These are phyloP conservation scores for Ganoderma meredithae DNA, from an alignment of 1,284 basidiomycete species.

Conservation along the genomic window DNA sequence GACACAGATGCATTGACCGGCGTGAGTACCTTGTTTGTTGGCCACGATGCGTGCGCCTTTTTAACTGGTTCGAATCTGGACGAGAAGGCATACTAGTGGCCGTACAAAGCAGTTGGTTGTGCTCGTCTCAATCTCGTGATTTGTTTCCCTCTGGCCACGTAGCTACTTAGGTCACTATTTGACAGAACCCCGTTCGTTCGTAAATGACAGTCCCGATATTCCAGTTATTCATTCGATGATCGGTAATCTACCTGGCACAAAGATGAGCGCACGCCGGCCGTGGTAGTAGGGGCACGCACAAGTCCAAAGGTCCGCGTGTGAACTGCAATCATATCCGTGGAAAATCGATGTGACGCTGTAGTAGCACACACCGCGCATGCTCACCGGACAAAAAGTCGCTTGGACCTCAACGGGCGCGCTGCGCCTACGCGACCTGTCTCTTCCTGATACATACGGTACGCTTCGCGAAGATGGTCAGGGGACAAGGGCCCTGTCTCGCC, in stretches of 20 bases:
- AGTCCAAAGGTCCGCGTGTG: neutral
- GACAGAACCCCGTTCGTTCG: neutral
- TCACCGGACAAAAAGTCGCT: conserved; percentile 70
- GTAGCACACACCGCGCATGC: neutral
- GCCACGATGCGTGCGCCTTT: neutral
- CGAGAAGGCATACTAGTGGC: neutral
- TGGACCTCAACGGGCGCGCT: conserved; percentile 69
- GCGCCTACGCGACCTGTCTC: conserved; percentile 83
- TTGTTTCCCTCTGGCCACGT: neutral
- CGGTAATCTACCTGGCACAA: neutral
- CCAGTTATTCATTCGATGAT: neutral
- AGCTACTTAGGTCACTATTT: neutral
- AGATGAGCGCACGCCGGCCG: neutral
- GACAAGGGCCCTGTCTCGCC: conserved; percentile 81
- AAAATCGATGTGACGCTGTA: no score
- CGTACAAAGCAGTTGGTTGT: neutral
- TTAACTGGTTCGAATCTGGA: neutral
- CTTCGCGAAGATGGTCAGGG: conserved; percentile 88
- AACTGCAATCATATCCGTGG: neutral
- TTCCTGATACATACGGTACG: conserved; percentile 83
- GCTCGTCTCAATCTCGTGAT: neutral
- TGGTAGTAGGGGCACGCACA: neutral
- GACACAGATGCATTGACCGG: neutral
- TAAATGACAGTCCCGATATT: neutral
- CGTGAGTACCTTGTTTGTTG: neutral